These are phyloP conservation scores for Kluyveromyces sp. DNA, from an alignment of 1,139 yeast species.

Conservation along the genomic window DNA sequence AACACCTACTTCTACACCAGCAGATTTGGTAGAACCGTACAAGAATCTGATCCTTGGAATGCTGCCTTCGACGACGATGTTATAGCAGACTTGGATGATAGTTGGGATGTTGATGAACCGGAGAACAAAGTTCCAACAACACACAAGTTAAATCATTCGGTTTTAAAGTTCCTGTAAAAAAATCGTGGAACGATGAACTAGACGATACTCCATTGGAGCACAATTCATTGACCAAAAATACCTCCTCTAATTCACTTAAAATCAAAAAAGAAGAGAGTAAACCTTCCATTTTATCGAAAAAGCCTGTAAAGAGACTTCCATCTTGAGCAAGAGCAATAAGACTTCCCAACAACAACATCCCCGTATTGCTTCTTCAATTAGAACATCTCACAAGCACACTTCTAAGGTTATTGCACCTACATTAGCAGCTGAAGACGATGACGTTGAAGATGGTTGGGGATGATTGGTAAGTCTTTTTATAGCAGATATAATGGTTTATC, in stretches of 20 bases:
- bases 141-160: conserved; percentile 1
- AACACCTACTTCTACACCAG: conserved; percentile 13
- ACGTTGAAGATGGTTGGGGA: conserved; percentile 49
- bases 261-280: not conserved
- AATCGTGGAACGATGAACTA: conserved; percentile 19
- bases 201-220: not conserved
- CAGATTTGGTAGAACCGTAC: conserved; percentile 13
- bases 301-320: not conserved
- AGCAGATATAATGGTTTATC: not conserved
- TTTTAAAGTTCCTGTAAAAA: conserved; percentile 8
- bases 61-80: conserved; percentile 6
- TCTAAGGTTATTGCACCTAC: no score
- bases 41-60: conserved; percentile 13
- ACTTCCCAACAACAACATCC: no score
- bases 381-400: no score
- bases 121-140: not conserved
- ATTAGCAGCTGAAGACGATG: conserved; percentile 30
- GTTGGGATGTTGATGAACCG: conserved; percentile 14
- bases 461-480: conserved; percentile 32
- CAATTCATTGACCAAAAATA: not conserved
- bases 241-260: not conserved
- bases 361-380: no score
- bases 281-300: conserved; percentile 1
- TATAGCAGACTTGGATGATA: conserved; percentile 10
- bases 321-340: not conserved